Evolutionary conservation across 371 early-diverging fungal species (phyloP), one percentile per base, ranked within the genome.

Genomic region (Rhizopus stolonifer): DNA sequence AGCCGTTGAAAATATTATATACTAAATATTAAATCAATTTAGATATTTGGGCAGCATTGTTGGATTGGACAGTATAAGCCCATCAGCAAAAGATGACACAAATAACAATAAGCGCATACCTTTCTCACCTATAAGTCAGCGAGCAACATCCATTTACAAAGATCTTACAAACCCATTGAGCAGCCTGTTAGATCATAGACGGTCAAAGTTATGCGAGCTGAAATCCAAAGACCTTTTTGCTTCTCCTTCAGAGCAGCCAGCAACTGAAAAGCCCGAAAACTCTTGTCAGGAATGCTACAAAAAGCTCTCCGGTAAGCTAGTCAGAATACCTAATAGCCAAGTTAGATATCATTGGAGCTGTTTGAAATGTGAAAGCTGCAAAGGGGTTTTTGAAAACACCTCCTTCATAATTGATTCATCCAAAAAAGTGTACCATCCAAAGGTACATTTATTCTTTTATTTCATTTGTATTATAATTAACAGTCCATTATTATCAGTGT

Each of bases 261-360:
- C 38, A 36, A 4, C 22, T 18, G 17, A 2, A 11, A n/a, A 40
- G 18, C 24, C 14, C 33, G 38, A 40, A 47, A 52, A 19, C 11
- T 22, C 25, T 3, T 75, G 75, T 46, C 39, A 54, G 14, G 56
- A 52, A 42, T 76, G 77, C 10, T 14, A 58, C 11, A 46, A 70
- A 21, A 58, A 56, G 17, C 59, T 76, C 5, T 29, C 49, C 4
- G 69, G 70, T 22, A 70, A 70, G 47, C 60, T 60, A 1, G 72
- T 65, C 3, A 60, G 61, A 7, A 45, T 70, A 18, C 68, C 73
- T 8, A 61, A 66, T 38, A 66, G 54, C 33, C 49, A 58, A 29
- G 36, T 40, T 15, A 53, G 48, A 44, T 70, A 70, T 46, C 77
- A 76, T 31, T 64, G 67, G 69, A 50, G 49, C 19, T 76, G 77